phyloP scores from a whole-genome alignment of 2,329 filamentous ascomycete species.

The Fusarium xyrophilum region DNA sequence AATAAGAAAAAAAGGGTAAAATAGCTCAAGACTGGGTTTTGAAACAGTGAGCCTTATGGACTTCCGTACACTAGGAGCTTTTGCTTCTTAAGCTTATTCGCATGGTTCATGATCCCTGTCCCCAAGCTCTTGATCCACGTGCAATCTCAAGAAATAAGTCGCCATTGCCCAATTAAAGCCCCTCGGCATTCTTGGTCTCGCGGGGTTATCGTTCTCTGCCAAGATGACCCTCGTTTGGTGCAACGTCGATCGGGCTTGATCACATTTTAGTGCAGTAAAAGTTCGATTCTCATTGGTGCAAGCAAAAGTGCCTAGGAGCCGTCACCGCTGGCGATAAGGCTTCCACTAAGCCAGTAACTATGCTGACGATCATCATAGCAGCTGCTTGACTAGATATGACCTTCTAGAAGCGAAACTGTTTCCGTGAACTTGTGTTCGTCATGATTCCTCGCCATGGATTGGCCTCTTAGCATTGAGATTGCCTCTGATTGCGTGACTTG shows the following conservation, averaged over 20 bases:
- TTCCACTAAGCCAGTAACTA: not conserved
- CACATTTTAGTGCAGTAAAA: not conserved
- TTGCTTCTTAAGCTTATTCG: slow-evolving; percentile 33
- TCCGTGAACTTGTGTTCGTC: slow-evolving; percentile 1
- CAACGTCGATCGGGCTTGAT: not conserved
- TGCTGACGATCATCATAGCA: not conserved
- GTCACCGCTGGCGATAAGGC: slow-evolving; percentile 1
- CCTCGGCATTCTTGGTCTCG: not conserved
- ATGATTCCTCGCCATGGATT: not conserved
- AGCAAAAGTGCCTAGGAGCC: not conserved
- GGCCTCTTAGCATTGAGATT: not conserved
- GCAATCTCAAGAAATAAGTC: not conserved
- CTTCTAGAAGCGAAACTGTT: slow-evolving; percentile 24
- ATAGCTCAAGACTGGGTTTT: too few relatives aligned
- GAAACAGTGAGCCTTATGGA: too few relatives aligned
- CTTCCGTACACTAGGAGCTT: slow-evolving; percentile 19
- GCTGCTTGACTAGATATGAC: slow-evolving; percentile 8
- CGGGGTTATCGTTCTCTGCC: not conserved
- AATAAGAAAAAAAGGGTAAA: too few relatives aligned
- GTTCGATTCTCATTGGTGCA: not conserved
- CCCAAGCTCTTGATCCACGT: slow-evolving; percentile 7
- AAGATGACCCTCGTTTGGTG: not conserved
- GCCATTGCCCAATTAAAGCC: not conserved
- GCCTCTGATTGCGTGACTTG: not conserved
- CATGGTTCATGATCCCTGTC: slow-evolving; percentile 24